Base-by-base conservation (phyloP, 441 rosid genomes). In the Hura crepitans region DNA sequence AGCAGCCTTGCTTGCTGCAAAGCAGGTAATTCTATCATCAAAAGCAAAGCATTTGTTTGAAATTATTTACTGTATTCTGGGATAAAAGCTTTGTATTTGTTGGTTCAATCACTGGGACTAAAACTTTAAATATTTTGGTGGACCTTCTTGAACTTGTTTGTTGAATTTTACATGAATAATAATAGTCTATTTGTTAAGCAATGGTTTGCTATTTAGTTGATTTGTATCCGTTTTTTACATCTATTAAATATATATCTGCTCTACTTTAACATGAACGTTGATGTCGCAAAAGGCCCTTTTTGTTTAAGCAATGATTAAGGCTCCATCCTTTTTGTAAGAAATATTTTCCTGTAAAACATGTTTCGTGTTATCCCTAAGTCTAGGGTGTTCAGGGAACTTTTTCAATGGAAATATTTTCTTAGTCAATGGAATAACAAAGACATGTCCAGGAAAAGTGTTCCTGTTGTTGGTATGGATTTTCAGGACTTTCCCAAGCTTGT, bases 1-100 rank as follows among this genome's bases (percentile, higher is more conserved):
- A 71, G 88, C 84, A 20, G 95, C 96, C 66, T 82, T 93, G 78
- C 86, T 91, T 74, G 95, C 87, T 31, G 98, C 98, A 60, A 93
- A 85, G 78, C 85, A 86, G 96, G 98, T 91, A 69, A 35, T 51
- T 11, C 27, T 63, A 67, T 45, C 46, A 42, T 51, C 60, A 37
- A 59, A 20, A 50, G 70, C 54, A 22, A 43, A 47, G 13, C 64
- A 47, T 42, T 71, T 61, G 6, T 17, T 46, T 33, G 18, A 35
- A 27, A 7, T 18, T 45, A 17, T 37, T 59, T 60, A 56, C 20
- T 23, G 20, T 51, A 13, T 53, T 45, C 43, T 54, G 31, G 30
- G 2, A 15, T 49, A 53, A 30, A 14, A 7, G 2, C 45, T 1
- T 47, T 2, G 28, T 27, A 37, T 12, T 65, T 17, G 58, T 50